phyloP scores from a whole-genome alignment of 805 yeast species.

The Candida vartiovaarae region DNA sequence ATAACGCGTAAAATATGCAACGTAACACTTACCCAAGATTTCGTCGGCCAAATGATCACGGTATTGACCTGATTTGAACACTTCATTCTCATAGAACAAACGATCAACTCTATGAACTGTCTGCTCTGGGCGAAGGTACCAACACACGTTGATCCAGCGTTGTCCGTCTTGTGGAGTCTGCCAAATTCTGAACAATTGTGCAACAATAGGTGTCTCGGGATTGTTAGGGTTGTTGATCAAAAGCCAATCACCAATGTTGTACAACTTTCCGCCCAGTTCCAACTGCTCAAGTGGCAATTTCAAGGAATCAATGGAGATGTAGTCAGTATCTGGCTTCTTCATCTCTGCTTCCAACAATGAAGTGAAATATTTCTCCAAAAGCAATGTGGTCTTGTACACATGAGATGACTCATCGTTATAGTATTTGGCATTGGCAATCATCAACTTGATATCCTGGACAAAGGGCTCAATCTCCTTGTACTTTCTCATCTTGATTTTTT shows the following conservation, averaged over 20 bases:
- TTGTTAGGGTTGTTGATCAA: constrained; percentile 83
- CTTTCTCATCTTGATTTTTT: constrained; percentile 78
- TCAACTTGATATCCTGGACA: constrained; percentile 64
- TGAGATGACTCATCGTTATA: constrained; percentile 54
- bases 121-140: constrained; percentile 98
- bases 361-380: constrained; percentile 56
- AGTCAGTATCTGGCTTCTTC: constrained; percentile 75
- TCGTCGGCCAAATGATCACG: constrained; percentile 89
- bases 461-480: constrained; percentile 72
- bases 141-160: constrained; percentile 88
- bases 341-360: constrained; percentile 59
- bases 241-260: constrained; percentile 93
- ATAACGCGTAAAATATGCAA: constrained; percentile 88
- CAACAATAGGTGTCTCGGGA: constrained; percentile 82
- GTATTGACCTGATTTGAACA: constrained; percentile 93
- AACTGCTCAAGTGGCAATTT: constrained; percentile 78
- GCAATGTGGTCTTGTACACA: constrained; percentile 52
- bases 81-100: constrained; percentile 88
- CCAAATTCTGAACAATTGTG: constrained; percentile 93
- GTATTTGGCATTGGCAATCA: constrained; percentile 67
- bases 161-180: constrained; percentile 64
- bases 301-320: constrained; percentile 44
- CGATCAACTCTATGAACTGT: constrained; percentile 91
- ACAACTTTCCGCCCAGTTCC: constrained; percentile 61
- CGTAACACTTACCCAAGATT: constrained; percentile 89